A percentile compares a stretch with the other conserved stretches of the same genome.
Conservation (phyloP, 1,284 basidiomycete genomes). For the Pyrrhoderma lamaoense region DNA sequence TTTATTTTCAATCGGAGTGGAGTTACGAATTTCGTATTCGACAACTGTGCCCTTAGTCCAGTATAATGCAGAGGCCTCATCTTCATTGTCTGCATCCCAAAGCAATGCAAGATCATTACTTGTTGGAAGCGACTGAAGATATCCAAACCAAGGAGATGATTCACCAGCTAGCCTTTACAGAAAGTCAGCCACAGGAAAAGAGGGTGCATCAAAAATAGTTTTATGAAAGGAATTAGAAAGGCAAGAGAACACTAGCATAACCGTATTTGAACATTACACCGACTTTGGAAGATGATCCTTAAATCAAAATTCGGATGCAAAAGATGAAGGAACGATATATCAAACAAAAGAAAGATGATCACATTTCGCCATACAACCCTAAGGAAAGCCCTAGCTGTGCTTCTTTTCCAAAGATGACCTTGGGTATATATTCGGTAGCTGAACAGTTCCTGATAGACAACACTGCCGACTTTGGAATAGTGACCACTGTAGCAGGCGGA, state of each 20-base stretch:
- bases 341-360: conserved; percentile 10
- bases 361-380: conserved; percentile 18
- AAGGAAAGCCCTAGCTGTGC: conserved; percentile 15
- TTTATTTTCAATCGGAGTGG: not conserved
- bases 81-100: conserved; percentile 39
- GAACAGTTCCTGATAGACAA: conserved; percentile 22
- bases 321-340: conserved; percentile 1
- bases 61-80: conserved; percentile 31
- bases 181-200: not conserved
- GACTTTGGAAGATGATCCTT: not conserved
- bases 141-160: conserved; percentile 56
- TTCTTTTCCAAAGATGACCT: conserved; percentile 14
- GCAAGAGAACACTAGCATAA: not conserved
- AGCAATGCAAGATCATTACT: conserved; percentile 55
- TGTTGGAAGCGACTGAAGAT: conserved; percentile 51
- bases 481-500: conserved; percentile 19
- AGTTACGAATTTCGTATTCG: conserved; percentile 24
- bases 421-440: conserved; percentile 5
- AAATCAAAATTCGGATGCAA: not conserved
- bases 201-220: not conserved
- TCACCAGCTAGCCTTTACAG: conserved; percentile 31
- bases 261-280: not conserved
- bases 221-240: not conserved
- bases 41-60: conserved; percentile 47
- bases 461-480: conserved; percentile 23